Base-by-base conservation (phyloP, 1,139 yeast genomes). In the Arxiozyma bovina region DNA sequence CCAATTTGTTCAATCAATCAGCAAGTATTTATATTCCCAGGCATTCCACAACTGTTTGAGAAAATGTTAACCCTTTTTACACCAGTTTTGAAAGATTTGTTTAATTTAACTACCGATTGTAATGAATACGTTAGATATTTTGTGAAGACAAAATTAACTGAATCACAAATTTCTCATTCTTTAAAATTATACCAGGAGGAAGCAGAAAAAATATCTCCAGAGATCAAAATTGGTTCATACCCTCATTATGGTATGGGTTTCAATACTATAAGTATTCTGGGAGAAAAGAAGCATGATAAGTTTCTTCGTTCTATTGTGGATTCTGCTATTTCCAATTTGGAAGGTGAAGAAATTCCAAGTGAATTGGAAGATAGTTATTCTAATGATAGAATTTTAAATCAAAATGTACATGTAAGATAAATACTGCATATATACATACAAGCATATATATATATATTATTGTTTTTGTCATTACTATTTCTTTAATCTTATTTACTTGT, bases 181-280 rank as follows among this genome's bases (percentile, higher is more conserved):
- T 73, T 89, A 56, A 65, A 79, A 1, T 67, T 70, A 1, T 68
- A 85, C 50, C 94, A 87, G 62, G 61, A 67, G 0, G 68, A 73
- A 50, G 78, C 79, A 47, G 63, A 60, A 6, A 65, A 71, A n/a
- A 71, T 67, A 47, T 62, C 70, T 22, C 67, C 70, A 4, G 71
- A 63, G 9, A 75, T 88, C 53, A 88, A 88, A 66, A 74, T 89
- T 50, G 96, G 96, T 3, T 83, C 91, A 45, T 89, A 89, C 65
- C 96, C 96, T 0, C 96, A 88, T 68, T 75, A 81, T 69, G 76
- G 77, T 18, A 77, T 80, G 71, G 77, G 80, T 1, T 71, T 82
- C 54, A 83, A 80, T 61, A 87, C 95, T 0, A 79, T 88, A 23
- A 85, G 94, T 63, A 77, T 88, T 34, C 75, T 87, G 46, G 94